Evolutionary conservation across 805 yeast species (phyloP), one percentile per base, ranked within the genome.

Genomic region (Vanderwaltozyma verrucispora): DNA sequence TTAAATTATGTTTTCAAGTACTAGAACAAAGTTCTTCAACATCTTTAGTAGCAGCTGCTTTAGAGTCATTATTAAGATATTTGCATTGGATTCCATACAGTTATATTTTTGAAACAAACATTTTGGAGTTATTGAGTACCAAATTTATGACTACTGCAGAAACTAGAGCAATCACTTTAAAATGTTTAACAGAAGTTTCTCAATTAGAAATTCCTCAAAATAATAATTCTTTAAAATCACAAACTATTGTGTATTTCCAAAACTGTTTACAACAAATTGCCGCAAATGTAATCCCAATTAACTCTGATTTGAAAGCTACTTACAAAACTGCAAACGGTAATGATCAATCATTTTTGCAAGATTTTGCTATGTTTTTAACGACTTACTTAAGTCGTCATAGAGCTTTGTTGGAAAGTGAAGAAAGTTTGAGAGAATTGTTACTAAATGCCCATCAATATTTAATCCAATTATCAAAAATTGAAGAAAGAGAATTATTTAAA

Each of bases 401-500:
- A 43, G 42, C 63, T 18, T 69, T 78, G 3, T 61, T 83, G 44
- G 89, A 92, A 51, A 45, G 53, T 19, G 75, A 71, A 46, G 75
- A 71, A 28, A 60, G 65, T 38, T 60, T 68, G 30, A 72, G 73
- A 50, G 80, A 75, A 18, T 62, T 86, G 36, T 65, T 86, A 40
- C 56, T 81, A 39, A 73, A 76, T 37, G 76, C 94, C 2, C 94
- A 88, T 56, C 73, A 74, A 54, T 87, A 87, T 60, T 68, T 92
- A 49, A 74, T 92, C 48, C 81, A 81, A 50, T 69, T 92, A 40
- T 87, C 96, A 7, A 76, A 80, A 57, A 83, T 92, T 49, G 95
- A 89, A 45, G 99, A 92, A 63, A 74, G 98, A 51, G 99, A 92
- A 64, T 69, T 92, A 47, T 92, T 92, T 68, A 92, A 92, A 60